Base-by-base conservation (phyloP, 257 asterid species). In the Mitragyna speciosa region DNA sequence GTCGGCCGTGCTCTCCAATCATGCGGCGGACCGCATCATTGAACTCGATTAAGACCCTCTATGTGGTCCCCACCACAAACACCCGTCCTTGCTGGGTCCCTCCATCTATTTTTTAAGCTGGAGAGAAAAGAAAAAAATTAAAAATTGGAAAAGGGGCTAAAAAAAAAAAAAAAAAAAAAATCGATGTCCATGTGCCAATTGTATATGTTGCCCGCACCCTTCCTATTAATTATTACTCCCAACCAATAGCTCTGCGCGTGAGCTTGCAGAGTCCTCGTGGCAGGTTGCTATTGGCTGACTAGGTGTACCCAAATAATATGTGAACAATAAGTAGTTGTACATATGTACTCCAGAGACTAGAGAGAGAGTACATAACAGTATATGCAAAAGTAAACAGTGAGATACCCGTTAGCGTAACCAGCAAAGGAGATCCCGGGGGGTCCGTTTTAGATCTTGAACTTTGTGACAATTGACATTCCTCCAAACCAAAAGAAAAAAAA, bases 1-100 rank as follows among this genome's bases (percentile, higher is more conserved):
- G 91, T 84, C 91, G 91, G 92, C 87, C 82, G 82, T 81, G 86
- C 71, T 76, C 75, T 64, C 85, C 87, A 78, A 85, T 88, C 92
- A 85, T 81, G 85, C 89, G 89, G 89, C 90, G 90, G 87, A 85
- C 84, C 83, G 82, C 80, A 86, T 86, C 86, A 85, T 86, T 88
- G 77, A 77, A 26, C 78, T 64, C 85, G 76, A 28, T 52, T 78
- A 52, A 63, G 54, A 63, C 70, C 33, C 54, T 76, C 69, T 33
- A 45, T 16, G 67, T 66, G 81, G 89, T 31, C 49, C 85, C 82
- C 81, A 61, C 79, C 87, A 73, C 48, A 56, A 66, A 41, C 77
- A 48, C 9, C 66, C 31, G 7, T 36, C 70, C 69, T 28, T 3
- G 17, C 12, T 63, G 78, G 79, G 85, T 71, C 76, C 52, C 39